Conservation (phyloP, 1,139 yeast genomes). For the Geotrichum reessii region DNA sequence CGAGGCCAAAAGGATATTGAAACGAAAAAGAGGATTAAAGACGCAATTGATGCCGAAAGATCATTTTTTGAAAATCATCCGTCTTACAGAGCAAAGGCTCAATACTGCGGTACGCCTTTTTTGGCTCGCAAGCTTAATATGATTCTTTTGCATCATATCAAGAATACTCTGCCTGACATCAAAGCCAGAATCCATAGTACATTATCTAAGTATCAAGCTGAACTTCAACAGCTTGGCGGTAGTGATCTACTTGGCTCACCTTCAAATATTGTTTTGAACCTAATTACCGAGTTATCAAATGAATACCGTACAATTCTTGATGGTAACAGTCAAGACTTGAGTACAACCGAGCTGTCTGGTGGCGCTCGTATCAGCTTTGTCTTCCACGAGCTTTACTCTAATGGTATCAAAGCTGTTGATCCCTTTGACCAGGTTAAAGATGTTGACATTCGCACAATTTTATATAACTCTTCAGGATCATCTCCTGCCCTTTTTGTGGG, state of each 20-base stretch:
- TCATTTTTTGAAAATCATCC: constrained; percentile 80
- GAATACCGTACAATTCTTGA: constrained; percentile 88
- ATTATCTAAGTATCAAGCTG: constrained; percentile 79
- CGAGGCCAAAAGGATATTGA: constrained; percentile 97
- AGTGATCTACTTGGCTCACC: constrained; percentile 78
- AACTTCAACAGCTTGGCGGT: constrained; percentile 66
- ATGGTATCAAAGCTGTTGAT: constrained; percentile 87
- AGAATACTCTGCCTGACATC: constrained; percentile 92
- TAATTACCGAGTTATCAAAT: constrained; percentile 87
- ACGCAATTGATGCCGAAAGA: constrained; percentile 78
- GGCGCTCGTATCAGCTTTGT: constrained; percentile 98
- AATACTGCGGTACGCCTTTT: constrained; percentile 92
- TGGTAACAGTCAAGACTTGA: constrained; percentile 85
- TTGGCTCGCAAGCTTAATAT: constrained; percentile 88
- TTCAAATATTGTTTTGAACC: constrained; percentile 79
- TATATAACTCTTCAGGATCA: constrained; percentile 90
- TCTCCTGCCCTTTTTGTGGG: constrained; percentile 96
- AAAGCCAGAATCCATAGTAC: constrained; percentile 87
- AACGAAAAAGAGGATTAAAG: constrained; percentile 75
- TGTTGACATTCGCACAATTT: constrained; percentile 91
- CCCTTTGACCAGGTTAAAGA: constrained; percentile 97
- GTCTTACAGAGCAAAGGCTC: constrained; percentile 93
- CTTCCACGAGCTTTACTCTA: constrained; percentile 91
- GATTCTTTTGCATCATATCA: constrained; percentile 86
- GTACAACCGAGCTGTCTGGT: constrained; percentile 81